Conservation (phyloP, 495 filamentous ascomycete genomes). For the Talaromyces adpressus region DNA sequence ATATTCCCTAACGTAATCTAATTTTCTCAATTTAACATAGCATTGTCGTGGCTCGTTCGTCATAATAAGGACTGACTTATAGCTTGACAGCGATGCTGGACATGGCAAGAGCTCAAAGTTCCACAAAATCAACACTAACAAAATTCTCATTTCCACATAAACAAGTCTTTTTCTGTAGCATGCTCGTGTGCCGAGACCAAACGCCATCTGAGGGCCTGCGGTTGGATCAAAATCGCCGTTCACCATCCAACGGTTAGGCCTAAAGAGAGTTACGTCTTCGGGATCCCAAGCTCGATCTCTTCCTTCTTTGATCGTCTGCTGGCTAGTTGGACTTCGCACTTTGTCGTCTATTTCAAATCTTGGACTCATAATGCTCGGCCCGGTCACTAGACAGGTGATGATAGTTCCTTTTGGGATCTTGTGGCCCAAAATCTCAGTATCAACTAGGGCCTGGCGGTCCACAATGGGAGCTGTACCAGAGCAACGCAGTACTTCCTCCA, state of each 20-base stretch:
- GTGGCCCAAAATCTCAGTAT: slow-evolving; percentile 23
- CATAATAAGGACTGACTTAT: neutral
- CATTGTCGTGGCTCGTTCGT: neutral
- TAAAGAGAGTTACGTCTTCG: slow-evolving; percentile 10
- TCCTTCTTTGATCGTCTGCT: neutral
- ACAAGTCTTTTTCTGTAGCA: slow-evolving; percentile 30
- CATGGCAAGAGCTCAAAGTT: slow-evolving; percentile 23
- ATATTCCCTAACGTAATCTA: neutral
- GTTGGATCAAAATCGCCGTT: slow-evolving; percentile 19
- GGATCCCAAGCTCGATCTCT: neutral
- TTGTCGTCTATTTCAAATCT: slow-evolving; percentile 16
- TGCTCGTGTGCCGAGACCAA: slow-evolving; percentile 21
- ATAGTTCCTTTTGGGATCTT: slow-evolving; percentile 26
- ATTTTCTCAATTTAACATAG: neutral
- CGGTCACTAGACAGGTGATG: slow-evolving; percentile 21
- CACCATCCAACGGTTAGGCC: slow-evolving; percentile 12
- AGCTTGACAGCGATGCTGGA: neutral
- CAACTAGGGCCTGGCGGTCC: slow-evolving; percentile 17
- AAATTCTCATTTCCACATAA: slow-evolving; percentile 21
- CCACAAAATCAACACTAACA: slow-evolving; percentile 29
- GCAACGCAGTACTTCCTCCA: slow-evolving; percentile 29
- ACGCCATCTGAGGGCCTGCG: slow-evolving; percentile 23
- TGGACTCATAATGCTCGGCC: slow-evolving; percentile 15
- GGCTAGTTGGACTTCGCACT: slow-evolving; percentile 18
- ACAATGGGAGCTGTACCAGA: slow-evolving; percentile 10